Base-by-base conservation (phyloP, 768 basidiomycete genomes). In the Suillus clintonianus region DNA sequence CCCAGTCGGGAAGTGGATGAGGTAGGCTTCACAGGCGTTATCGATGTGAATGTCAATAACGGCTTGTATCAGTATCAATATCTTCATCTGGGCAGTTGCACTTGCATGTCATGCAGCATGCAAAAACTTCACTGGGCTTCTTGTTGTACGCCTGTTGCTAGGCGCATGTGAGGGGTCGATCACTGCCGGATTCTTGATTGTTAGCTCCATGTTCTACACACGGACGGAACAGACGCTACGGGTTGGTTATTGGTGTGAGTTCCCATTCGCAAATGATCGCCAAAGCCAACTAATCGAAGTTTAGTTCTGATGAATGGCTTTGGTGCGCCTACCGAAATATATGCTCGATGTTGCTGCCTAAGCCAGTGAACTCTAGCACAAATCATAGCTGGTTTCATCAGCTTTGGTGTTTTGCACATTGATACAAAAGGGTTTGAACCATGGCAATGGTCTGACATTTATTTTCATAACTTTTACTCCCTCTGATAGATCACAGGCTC, bases 1-100 rank as follows among this genome's bases (percentile, higher is more conserved):
- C 67, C 87, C 87, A 0, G 87, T 89, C 11, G 88, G 84, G 9
- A 89, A 86, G 80, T 89, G 88, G 88, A 87, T 89, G 86, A 88
- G 86, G 87, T 85, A 67, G 22, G 75, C 59, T 11, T 50, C 32
- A 34, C 24, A 36, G 30, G 15, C 41, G 14, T 61, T 34, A 22
- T 32, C 50, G 42, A 9, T 45, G 19, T 48, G 34, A 14, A 34
- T 39, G 42, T 53, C 59, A 37, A 60, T 50, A 34, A 60, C 34
- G 59, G 39, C 24, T 5, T 24, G 9, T 39, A 39, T 15, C 60
- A 89, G 87, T 66, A 60, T 85, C 51, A 90, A 89, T 69, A 88
- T 89, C 66, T 79, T 82, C 50, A 67, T 84, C 1, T 89, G 89
- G 89, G 82, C 80, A 0, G 65, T 88, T 27, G 83, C 86, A 3